phyloP scores from a whole-genome alignment of 2,329 filamentous ascomycete genomes.

The Xylariomycetidae sp. region DNA sequence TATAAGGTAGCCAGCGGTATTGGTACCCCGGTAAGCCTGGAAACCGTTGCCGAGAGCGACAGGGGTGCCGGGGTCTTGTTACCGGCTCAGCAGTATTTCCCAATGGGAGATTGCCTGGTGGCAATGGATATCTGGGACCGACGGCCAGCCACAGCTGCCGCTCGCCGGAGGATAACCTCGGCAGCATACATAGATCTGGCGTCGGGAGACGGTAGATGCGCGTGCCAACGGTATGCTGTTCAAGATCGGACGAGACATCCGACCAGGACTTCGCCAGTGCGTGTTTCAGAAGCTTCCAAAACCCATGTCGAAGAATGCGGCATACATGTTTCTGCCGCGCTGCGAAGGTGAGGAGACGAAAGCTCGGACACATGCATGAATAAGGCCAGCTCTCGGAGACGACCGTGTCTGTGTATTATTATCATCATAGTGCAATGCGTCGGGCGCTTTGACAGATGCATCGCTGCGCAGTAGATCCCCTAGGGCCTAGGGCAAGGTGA shows the following conservation, averaged over 20 bases:
- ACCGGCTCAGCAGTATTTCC: neutral
- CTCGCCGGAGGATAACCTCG: neutral
- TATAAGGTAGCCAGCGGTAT: neutral
- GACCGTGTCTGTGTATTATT: neutral
- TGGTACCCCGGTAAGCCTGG: neutral
- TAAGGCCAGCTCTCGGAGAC: neutral
- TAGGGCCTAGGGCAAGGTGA: neutral
- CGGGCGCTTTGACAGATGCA: too few relatives aligned
- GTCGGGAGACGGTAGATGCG: neutral
- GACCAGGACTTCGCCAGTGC: neutral
- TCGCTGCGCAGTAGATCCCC: neutral
- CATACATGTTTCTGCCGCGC: neutral
- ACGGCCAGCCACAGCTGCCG: neutral
- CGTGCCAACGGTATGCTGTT: neutral
- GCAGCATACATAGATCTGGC: too few relatives aligned
- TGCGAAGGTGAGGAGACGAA: neutral
- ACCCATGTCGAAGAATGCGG: constrained; percentile 1
- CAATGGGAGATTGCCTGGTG: neutral
- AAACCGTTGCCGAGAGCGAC: neutral
- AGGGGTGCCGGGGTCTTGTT: too few relatives aligned
- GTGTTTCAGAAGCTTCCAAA: constrained; percentile 1
- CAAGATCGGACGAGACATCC: constrained; percentile 1
- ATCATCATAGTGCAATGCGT: too few relatives aligned
- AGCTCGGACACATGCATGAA: too few relatives aligned
- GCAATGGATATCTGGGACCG: neutral